Base-by-base conservation (phyloP, 2,329 filamentous ascomycete genomes). In the Diaporthe humulicola region DNA sequence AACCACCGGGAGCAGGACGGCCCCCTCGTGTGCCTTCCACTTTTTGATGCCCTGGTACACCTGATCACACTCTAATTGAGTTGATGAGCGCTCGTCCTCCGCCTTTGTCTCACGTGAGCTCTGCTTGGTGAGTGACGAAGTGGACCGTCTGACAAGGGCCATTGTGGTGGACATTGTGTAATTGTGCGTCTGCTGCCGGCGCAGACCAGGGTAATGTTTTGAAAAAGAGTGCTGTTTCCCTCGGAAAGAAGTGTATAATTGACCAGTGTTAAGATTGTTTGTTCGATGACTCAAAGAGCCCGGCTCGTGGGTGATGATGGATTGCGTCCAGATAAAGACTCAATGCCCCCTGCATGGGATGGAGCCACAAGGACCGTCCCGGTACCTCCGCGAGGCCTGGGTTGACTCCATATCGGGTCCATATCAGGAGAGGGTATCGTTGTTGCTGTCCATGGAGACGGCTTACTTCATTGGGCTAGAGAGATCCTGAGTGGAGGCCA, bases 1-100 rank as follows among this genome's bases (percentile, higher is more conserved):
- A 33, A 76, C 74, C 10, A 76, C 38, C 9, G 74, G 69, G 45
- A 76, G 61, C 69, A 76, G 54, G 7, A 76, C 74, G 6, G 74
- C 74, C 12, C 73, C 73, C 38, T 74, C 73, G 38, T 76, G 69
- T 10, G 74, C 74, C 60, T 76, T 76, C 74, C 74, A 76, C 52
- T 69, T 30, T 40, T 76, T 76, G 30, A 76, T 76, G 56, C 67
- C 67, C n/a, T 57, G 42, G 30, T 74, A 74, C 28, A 76, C 74
- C 17, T 76, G 72, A 5, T 76, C 74, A 42, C 74, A 76, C 73
- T 76, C 74, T 17, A 40, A 54, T n/a, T 76, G 74, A n/a, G 45
- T 72, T 28, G 67, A 64, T 22, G 40, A 33, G 19, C 57, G 70
- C 10, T 19, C 45, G 15, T 74, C 60, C 25, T 70, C 36, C 52